Evolutionary conservation across 2,329 filamentous ascomycete species (phyloP).

Genomic region (Dothiorella sarmentorum): DNA sequence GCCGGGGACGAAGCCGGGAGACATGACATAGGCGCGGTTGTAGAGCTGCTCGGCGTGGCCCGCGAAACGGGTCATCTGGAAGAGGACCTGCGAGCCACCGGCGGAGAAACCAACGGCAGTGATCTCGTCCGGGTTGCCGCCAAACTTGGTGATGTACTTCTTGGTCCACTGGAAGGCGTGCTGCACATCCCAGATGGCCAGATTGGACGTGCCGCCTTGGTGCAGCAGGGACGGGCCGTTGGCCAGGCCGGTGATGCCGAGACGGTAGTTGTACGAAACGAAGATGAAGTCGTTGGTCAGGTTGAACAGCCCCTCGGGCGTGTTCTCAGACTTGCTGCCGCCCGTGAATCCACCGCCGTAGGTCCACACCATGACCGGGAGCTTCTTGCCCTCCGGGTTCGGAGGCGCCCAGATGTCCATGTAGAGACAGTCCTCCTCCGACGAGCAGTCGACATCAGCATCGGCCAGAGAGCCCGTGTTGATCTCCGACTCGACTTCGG

Average conservation of each 20-base stretch:
- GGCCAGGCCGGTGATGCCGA: slow-evolving; percentile 44
- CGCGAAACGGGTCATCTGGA: slow-evolving; percentile 33
- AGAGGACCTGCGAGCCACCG: slow-evolving; percentile 22
- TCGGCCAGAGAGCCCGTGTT: slow-evolving; percentile 34
- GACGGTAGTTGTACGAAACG: slow-evolving; percentile 36
- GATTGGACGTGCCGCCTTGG: slow-evolving; percentile 43
- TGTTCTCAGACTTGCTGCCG: slow-evolving; percentile 29
- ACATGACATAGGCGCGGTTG: slow-evolving; percentile 28
- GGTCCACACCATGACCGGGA: slow-evolving; percentile 50
- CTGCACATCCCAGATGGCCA: slow-evolving; percentile 38
- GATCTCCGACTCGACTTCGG: slow-evolving; percentile 31
- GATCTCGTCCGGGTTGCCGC: slow-evolving; percentile 46
- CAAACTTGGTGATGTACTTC: slow-evolving; percentile 45
- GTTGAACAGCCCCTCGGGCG: slow-evolving; percentile 24
- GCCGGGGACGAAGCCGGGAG: slow-evolving; percentile 34
- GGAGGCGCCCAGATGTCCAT: slow-evolving; percentile 49
- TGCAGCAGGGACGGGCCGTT: slow-evolving; percentile 45
- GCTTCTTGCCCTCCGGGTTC: slow-evolving; percentile 33
- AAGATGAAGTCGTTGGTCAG: slow-evolving; percentile 40
- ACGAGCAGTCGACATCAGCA: slow-evolving; percentile 36
- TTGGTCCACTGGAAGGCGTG: slow-evolving; percentile 50
- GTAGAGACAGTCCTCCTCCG: slow-evolving; percentile 48
- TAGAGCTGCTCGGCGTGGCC: slow-evolving; percentile 32
- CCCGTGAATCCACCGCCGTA: slow-evolving; percentile 42
- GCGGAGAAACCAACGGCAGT: slow-evolving; percentile 44